Base-by-base conservation (phyloP, 176 grass and related monocot genomes). In the Cenchrus americanus region DNA sequence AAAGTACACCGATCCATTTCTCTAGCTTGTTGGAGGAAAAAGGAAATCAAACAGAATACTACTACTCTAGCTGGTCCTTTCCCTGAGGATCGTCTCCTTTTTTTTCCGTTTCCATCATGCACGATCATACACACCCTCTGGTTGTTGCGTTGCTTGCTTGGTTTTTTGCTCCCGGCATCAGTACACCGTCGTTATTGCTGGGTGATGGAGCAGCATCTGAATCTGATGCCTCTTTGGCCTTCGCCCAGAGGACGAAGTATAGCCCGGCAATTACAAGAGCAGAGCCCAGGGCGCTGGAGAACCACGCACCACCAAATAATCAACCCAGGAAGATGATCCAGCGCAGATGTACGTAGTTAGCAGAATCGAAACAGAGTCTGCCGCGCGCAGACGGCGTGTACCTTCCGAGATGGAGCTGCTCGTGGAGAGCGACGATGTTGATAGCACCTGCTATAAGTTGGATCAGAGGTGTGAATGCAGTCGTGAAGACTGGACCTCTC, bases 231-330 rank as follows among this genome's bases (percentile, higher is more conserved):
- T 97, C 94, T 24, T 82, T 75, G 72, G 69, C 89, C 73, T 97
- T 97, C 27, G 92, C 94, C 94, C 92, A 94, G 5, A 97, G 79
- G 0, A 97, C 89, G 22, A 97, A 83, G 72, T 94, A 97, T 30
- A 94, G 78, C 27, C 89, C 94, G 10, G 21, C 19, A 24, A 97
- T 86, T 30, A 94, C 77, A 43, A 97, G 71, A 72, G 50, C 77
- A 47, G 88, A 86, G 24, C 92, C 89, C 43, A 94, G 34, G 50
- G 85, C 74, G 64, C 92, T 97, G 81, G 14, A 48, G 68, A 79
- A 58, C 11, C 24, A 73, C 4, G 68, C 74, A 58, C 11, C 24
- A 73, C 4, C 14, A 66, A 41, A 57, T 17, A 41, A 57, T 17
- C 0, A 58, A 58, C 9, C 11, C 4, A 6, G 22, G 22, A 2